phyloP scores from a whole-genome alignment of 768 basidiomycete species.

The Calocybe indica region DNA sequence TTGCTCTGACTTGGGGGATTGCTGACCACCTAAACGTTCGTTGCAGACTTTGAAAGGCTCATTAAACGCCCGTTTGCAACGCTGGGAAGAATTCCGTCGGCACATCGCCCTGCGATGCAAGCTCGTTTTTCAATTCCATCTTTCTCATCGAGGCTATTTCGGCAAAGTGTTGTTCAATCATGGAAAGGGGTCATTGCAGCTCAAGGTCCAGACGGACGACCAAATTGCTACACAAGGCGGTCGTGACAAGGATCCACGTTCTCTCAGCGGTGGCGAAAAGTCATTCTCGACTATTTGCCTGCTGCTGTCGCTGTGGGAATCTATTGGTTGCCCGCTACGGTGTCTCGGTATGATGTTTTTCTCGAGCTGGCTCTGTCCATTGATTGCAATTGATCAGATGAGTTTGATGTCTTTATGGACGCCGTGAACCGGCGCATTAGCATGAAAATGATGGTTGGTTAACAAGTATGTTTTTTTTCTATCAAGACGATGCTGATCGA shows the following conservation, averaged over 20 bases:
- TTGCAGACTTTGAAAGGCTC: slow-evolving; percentile 62
- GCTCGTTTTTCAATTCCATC: slow-evolving; percentile 73
- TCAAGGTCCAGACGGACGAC: slow-evolving; percentile 85
- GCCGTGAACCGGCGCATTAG: slow-evolving; percentile 86
- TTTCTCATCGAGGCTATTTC: slow-evolving; percentile 82
- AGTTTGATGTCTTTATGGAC: slow-evolving; percentile 99
- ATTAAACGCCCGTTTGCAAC: slow-evolving; percentile 54
- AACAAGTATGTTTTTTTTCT: not conserved
- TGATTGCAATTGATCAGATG: slow-evolving; percentile 45
- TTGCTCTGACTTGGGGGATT: not conserved
- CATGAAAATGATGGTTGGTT: slow-evolving; percentile 91
- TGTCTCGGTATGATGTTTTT: slow-evolving; percentile 62
- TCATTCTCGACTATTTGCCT: slow-evolving; percentile 95
- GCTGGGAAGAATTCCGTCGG: slow-evolving; percentile 85
- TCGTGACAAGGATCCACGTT: slow-evolving; percentile 78
- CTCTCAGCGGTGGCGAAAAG: slow-evolving; percentile 91
- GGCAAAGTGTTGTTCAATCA: slow-evolving; percentile 91
- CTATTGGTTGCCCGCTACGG: slow-evolving; percentile 88
- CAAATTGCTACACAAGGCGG: slow-evolving; percentile 54
- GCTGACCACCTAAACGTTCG: not conserved
- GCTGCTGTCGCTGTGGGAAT: slow-evolving; percentile 92
- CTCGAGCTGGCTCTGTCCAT: not conserved
- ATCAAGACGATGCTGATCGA: not conserved
- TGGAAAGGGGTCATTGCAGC: slow-evolving; percentile 46
- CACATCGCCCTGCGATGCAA: slow-evolving; percentile 88